Base-by-base conservation (phyloP, 805 yeast genomes). In the Candida broadrunensis region DNA sequence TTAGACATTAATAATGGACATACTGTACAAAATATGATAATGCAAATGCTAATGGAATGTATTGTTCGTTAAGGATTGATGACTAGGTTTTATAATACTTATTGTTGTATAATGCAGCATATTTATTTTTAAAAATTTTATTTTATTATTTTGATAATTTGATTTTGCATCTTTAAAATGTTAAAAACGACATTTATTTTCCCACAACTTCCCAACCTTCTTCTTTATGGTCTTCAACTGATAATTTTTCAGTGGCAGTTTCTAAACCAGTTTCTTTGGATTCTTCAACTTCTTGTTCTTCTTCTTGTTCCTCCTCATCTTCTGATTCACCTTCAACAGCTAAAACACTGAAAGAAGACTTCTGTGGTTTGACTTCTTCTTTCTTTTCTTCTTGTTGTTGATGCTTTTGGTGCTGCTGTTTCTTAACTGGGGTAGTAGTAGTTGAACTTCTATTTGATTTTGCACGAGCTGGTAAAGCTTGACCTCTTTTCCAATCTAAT, bases 401-500 rank as follows among this genome's bases (percentile, higher is more conserved):
- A 5, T 25, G 7, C 31, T 41, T 47, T n/a, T n/a, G n/a, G n/a
- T n/a, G n/a, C 9, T 21, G 24, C 9, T 21, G 24, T 21, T 21
- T 21, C 24, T 21, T 21, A 7, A 21, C 24, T 33, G 45, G 39
- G 23, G 36, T 39, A 21, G 24, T 21, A 30, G 42, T 17, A 12
- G 41, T 29, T 13, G 38, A 17, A 15, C 37, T 15, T 16, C 25
- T 15, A 23, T 33, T 37, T 5, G 43, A 13, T 38, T 39, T 39
- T 16, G 38, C 41, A 36, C 49, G 48, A 16, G 50, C 46, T 33
- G 48, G 61, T 52, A 64, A 56, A 18, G 63, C 47, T 48, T 63
- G 65, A 37, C 70, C 71, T 42, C 69, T 55, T 44, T 52, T 58
- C 72, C 71, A 66, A 50, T 65, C 70, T 26, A 64, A 57, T 32